These are phyloP conservation scores for Encephalitozoon cuniculi DNA, from an alignment of 371 early-diverging fungal species.

Conservation along the genomic window DNA sequence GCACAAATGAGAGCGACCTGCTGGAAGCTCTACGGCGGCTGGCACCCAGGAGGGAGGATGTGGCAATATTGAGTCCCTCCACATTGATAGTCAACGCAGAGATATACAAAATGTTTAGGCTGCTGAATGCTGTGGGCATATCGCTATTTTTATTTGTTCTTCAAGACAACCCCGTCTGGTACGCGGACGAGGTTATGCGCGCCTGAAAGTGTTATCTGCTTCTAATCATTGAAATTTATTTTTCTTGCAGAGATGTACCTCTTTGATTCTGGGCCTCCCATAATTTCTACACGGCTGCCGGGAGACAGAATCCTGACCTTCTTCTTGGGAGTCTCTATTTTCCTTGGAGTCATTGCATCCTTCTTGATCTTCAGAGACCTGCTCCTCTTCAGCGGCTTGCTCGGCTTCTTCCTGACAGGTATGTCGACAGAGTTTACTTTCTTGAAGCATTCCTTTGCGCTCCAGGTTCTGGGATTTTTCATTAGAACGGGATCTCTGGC, in stretches of 20 bases:
- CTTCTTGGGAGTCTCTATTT: slow-evolving; percentile 17
- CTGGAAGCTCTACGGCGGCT: background rate
- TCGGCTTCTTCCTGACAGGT: background rate
- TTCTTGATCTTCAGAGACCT: background rate
- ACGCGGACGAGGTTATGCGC: background rate
- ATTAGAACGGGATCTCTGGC: background rate
- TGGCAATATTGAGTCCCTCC: background rate
- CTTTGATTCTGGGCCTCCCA: background rate
- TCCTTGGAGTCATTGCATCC: background rate
- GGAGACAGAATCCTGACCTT: slow-evolving; percentile 19
- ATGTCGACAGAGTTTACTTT: slow-evolving; percentile 25
- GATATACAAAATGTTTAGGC: background rate
- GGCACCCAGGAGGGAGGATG: background rate
- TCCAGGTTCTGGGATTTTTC: background rate
- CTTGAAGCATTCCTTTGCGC: slow-evolving; percentile 19
- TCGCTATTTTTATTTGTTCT: slow-evolving; percentile 4
- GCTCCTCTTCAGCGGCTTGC: background rate
- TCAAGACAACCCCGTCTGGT: slow-evolving; percentile 4
- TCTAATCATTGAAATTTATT: slow-evolving; percentile 14
- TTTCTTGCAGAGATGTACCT: slow-evolving; percentile 15
- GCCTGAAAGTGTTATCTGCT: background rate
- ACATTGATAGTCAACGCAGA: background rate
- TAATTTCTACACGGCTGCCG: slow-evolving; percentile 1
- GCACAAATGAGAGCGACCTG: slow-evolving; percentile 1
- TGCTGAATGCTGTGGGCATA: background rate